Conservation (phyloP, 2,329 filamentous ascomycete genomes). For the Sporothrix phasma region DNA sequence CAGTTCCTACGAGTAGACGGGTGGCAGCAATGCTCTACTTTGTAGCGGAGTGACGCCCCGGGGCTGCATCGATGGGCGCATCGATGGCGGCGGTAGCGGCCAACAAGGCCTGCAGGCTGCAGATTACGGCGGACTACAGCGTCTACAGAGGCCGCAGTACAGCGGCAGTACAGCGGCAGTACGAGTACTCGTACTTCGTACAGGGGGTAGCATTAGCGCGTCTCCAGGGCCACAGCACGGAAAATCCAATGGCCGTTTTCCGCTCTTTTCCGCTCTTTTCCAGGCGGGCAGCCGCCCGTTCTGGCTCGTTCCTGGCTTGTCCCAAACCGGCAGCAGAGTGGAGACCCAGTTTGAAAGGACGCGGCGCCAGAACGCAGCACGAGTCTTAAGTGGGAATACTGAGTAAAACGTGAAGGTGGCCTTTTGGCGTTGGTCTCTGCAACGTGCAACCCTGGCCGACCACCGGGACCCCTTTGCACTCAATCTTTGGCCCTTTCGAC, state of each 20-base stretch:
- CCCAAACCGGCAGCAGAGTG: constrained; percentile 10
- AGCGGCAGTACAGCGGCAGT: too few species aligned
- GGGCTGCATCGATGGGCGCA: background rate
- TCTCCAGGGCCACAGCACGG: background rate
- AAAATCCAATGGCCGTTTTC: constrained; percentile 9
- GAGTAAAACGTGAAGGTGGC: constrained; percentile 13
- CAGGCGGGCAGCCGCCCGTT: background rate
- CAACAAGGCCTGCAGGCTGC: too few species aligned
- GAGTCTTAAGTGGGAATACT: background rate
- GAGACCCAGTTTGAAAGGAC: background rate
- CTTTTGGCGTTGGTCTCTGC: background rate
- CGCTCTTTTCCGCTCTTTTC: background rate
- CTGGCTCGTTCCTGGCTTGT: constrained; percentile 13
- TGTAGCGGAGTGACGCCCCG: background rate
- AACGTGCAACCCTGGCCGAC: background rate
- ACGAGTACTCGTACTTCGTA: too few species aligned
- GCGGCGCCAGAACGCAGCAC: background rate
- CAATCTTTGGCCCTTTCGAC: background rate
- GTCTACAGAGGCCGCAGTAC: too few species aligned
- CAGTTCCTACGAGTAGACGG: too few species aligned
- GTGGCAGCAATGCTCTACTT: background rate
- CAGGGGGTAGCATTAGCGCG: too few species aligned
- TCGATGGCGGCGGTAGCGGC: too few species aligned
- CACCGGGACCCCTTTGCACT: background rate
- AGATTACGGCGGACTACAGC: background rate